phyloP scores from a whole-genome alignment of 495 filamentous ascomycete genomes.

The Cenococcum geophilum region DNA sequence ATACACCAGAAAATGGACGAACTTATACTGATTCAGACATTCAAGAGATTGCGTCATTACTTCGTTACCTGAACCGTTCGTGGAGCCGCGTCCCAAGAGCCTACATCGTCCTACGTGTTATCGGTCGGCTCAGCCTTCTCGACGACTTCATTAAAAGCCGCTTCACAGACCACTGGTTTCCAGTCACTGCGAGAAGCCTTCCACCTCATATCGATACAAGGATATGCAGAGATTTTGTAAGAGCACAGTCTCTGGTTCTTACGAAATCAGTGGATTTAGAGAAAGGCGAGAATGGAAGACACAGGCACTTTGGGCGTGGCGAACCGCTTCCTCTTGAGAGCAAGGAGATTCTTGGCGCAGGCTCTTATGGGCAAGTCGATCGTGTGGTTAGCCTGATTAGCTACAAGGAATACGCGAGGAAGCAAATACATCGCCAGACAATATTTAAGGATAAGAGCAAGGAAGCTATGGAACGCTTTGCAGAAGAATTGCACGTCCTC shows the following conservation, averaged over 20 bases:
- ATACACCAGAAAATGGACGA: too few relatives aligned
- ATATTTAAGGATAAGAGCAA: conserved; percentile 11
- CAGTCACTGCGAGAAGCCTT: too few relatives aligned
- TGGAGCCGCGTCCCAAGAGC: conserved; percentile 4
- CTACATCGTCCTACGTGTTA: conserved; percentile 3
- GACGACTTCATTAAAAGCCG: conserved; percentile 11
- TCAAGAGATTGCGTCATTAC: too few relatives aligned
- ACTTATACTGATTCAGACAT: too few relatives aligned
- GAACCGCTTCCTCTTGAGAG: conserved; percentile 10
- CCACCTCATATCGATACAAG: too few relatives aligned
- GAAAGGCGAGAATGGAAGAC: conserved; percentile 7
- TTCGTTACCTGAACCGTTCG: too few relatives aligned
- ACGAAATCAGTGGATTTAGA: conserved; percentile 24
- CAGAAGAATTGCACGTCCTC: too few relatives aligned
- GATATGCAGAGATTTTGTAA: too few relatives aligned
- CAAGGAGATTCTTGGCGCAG: conserved; percentile 3
- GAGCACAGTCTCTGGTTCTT: conserved; percentile 12
- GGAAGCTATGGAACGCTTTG: too few relatives aligned
- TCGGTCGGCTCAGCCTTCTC: conserved; percentile 1
- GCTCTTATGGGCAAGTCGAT: conserved; percentile 16
- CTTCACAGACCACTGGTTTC: conserved; percentile 18
- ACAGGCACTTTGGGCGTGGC: conserved; percentile 9
- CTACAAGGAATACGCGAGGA: conserved; percentile 24
- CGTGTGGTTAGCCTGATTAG: conserved; percentile 15
- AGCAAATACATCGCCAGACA: conserved; percentile 9